These are phyloP conservation scores for Aschersonia sp. DNA, from an alignment of 2,329 filamentous ascomycete species.

Conservation along the genomic window DNA sequence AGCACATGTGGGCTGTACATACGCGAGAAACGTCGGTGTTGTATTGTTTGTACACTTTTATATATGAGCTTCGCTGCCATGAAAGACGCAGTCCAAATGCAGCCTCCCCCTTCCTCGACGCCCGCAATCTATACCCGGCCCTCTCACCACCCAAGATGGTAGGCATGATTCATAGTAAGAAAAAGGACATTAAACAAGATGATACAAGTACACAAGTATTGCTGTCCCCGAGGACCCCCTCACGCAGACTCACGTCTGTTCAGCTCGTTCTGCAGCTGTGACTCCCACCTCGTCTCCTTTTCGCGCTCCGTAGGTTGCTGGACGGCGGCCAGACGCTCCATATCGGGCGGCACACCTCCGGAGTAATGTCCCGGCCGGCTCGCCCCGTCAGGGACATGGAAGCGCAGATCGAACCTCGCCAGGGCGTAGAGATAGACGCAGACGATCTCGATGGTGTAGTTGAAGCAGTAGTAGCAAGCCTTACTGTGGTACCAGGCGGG, in stretches of 20 bases:
- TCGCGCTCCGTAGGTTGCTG: conserved; percentile 2
- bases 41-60: too few species aligned
- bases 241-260: not conserved
- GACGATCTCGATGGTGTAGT: conserved; percentile 59
- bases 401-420: conserved; percentile 58
- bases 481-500: conserved; percentile 60
- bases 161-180: too few species aligned
- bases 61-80: too few species aligned
- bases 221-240: not conserved
- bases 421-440: conserved; percentile 54
- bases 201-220: not conserved
- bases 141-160: too few species aligned
- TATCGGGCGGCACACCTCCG: not conserved
- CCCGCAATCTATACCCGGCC: too few species aligned
- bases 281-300: conserved; percentile 10
- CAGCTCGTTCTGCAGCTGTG: conserved; percentile 8
- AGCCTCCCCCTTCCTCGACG: too few species aligned
- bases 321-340: not conserved
- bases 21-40: too few species aligned
- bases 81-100: too few species aligned
- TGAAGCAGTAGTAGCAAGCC: conserved; percentile 66
- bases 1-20: too few species aligned
- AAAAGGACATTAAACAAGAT: too few species aligned
- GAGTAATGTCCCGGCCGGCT: conserved; percentile 39
- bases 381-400: conserved; percentile 60